Evolutionary conservation across 495 filamentous ascomycete genomes (phyloP).

Genomic region (Xylaria venustula): DNA sequence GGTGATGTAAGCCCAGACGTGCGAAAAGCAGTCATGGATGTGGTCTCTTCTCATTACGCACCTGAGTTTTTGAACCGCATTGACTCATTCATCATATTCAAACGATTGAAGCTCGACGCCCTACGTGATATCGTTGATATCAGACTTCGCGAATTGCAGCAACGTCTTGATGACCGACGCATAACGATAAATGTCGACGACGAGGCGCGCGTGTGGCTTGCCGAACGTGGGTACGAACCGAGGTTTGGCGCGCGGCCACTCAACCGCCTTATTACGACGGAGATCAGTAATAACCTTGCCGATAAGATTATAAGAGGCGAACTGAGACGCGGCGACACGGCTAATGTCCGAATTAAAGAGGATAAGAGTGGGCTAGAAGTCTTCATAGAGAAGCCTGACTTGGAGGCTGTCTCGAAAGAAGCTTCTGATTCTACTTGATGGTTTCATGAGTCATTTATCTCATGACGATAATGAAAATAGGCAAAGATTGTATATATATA

Average conservation of each 20-base stretch:
- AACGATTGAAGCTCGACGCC: conserved; percentile 71
- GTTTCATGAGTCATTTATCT: background rate
- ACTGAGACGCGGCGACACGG: conserved; percentile 70
- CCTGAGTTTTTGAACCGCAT: conserved; percentile 97
- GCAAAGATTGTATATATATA: background rate
- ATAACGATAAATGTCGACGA: conserved; percentile 72
- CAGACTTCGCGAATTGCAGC: conserved; percentile 78
- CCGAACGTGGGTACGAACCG: conserved; percentile 84
- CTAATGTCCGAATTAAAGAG: conserved; percentile 62
- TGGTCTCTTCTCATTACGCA: conserved; percentile 74
- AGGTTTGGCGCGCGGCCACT: conserved; percentile 90
- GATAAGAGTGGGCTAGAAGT: conserved; percentile 53
- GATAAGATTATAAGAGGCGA: conserved; percentile 89
- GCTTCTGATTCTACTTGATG: background rate
- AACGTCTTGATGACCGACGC: conserved; percentile 78
- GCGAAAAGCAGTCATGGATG: conserved; percentile 80
- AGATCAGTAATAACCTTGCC: conserved; percentile 84
- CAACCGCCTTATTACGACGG: conserved; percentile 83
- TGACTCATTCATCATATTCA: conserved; percentile 96
- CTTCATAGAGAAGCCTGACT: background rate
- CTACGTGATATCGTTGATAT: conserved; percentile 94
- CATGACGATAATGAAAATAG: background rate
- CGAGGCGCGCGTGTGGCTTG: conserved; percentile 79
- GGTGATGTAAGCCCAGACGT: conserved; percentile 67
- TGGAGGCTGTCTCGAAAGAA: background rate